Evolutionary conservation across 345 rosid genomes (phyloP).

Genomic region (Ricinus communis): DNA sequence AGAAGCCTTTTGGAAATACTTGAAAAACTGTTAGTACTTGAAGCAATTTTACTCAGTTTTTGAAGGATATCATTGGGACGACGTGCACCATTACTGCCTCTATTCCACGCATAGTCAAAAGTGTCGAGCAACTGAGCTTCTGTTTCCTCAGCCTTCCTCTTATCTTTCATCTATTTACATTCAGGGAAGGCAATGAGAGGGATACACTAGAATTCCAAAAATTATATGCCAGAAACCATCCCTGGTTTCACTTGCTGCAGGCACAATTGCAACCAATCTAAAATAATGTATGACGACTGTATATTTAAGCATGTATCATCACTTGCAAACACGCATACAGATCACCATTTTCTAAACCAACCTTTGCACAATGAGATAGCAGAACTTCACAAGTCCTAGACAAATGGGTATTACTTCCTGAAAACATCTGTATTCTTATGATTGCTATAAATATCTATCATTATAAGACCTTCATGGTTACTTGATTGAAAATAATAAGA

Average conservation of each 20-base stretch:
- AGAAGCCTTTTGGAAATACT: conserved; percentile 35
- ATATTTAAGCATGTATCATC: background rate
- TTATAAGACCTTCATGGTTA: too few species aligned
- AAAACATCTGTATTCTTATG: background rate
- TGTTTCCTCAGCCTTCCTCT: conserved; percentile 56
- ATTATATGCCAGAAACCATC: conserved; percentile 1
- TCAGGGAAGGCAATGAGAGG: conserved; percentile 1
- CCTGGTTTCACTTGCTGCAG: background rate
- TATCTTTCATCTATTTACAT: conserved; percentile 54
- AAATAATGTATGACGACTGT: background rate
- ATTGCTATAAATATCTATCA: background rate
- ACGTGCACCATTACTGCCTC: conserved; percentile 64
- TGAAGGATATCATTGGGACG: conserved; percentile 56
- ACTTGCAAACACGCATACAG: background rate
- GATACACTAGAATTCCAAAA: background rate
- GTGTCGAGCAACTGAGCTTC: conserved; percentile 56
- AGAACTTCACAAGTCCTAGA: background rate
- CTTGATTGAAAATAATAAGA: too few species aligned
- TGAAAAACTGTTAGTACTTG: conserved; percentile 31
- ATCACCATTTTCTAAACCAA: background rate
- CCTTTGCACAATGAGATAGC: background rate
- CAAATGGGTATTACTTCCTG: background rate
- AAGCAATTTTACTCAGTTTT: conserved; percentile 47
- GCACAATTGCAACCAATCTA: background rate
- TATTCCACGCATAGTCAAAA: conserved; percentile 96